Evolutionary conservation across 257 asterid species (phyloP).

Genomic region (Ocimum tenuiflorum): DNA sequence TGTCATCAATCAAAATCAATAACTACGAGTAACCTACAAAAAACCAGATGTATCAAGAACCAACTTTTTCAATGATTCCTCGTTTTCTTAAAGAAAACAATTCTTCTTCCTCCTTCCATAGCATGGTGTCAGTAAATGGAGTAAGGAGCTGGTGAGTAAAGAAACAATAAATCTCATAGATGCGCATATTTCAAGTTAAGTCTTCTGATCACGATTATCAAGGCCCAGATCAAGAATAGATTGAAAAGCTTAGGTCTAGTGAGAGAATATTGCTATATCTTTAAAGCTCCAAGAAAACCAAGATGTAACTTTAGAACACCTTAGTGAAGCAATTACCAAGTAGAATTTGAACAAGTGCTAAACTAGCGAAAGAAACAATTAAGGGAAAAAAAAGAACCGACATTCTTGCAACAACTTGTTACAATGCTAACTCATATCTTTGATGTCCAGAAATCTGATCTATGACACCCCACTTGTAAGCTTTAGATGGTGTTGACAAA

Average conservation of each 20-base stretch:
- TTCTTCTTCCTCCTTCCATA: not conserved
- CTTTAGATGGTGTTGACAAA: not conserved
- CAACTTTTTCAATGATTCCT: not conserved
- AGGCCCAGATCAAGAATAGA: not conserved
- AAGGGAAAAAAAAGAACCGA: too few relatives aligned
- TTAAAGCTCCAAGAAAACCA: not conserved
- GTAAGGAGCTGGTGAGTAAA: not conserved
- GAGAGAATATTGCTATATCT: not conserved
- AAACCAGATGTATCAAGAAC: constrained; percentile 1
- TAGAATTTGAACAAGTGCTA: not conserved
- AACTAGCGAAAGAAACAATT: not conserved
- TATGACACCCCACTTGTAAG: too few relatives aligned
- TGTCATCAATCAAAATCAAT: not conserved
- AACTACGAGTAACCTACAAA: not conserved
- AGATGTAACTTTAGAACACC: not conserved
- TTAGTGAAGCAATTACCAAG: not conserved
- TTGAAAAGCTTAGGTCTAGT: not conserved
- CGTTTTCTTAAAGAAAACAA: not conserved
- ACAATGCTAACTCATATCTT: not conserved
- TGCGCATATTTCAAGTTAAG: not conserved
- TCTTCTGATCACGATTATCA: not conserved
- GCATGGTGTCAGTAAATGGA: not conserved
- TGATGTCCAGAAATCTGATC: too few relatives aligned
- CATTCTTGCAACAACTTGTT: not conserved
- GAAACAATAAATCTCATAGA: not conserved